These are phyloP conservation scores for Castanospermum australe DNA, from an alignment of 306 rosid species.

Conservation along the genomic window DNA sequence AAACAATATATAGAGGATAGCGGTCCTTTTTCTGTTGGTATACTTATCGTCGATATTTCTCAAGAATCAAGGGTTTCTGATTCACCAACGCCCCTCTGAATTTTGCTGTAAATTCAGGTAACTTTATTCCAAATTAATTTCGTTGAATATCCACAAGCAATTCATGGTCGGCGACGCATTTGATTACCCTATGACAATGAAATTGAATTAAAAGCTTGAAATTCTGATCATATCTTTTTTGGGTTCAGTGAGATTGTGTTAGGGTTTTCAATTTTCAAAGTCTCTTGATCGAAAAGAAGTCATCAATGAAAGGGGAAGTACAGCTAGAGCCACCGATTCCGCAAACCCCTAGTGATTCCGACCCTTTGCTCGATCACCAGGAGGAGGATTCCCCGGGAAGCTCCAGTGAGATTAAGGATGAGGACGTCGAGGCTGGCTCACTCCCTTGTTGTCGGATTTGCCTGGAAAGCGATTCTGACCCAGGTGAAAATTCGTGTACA, in stretches of 20 bases:
- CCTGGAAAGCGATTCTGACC: conserved; percentile 85
- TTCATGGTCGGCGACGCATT: too few species aligned
- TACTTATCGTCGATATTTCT: neutral
- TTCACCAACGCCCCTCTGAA: conserved; percentile 10
- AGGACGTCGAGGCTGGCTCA: conserved; percentile 76
- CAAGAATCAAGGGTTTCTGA: neutral
- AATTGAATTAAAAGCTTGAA: conserved; percentile 13
- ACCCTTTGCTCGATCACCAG: conserved; percentile 71
- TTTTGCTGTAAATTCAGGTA: conserved; percentile 27
- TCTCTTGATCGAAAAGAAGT: conserved; percentile 18
- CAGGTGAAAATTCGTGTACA: conserved; percentile 45
- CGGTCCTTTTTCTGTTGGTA: neutral
- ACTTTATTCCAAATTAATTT: neutral
- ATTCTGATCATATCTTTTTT: neutral
- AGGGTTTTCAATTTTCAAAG: conserved; percentile 41
- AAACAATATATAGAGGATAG: neutral
- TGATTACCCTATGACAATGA: too few species aligned
- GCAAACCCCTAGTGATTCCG: conserved; percentile 72
- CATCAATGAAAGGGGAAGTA: conserved; percentile 83
- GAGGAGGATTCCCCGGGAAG: conserved; percentile 49
- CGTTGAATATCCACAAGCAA: neutral
- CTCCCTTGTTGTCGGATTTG: conserved; percentile 94
- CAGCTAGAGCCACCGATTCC: conserved; percentile 65
- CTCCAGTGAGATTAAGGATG: conserved; percentile 70
- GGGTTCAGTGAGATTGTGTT: conserved; percentile 23